Evolutionary conservation across 495 filamentous ascomycete genomes (phyloP).

Genomic region (Neurospora sp.): DNA sequence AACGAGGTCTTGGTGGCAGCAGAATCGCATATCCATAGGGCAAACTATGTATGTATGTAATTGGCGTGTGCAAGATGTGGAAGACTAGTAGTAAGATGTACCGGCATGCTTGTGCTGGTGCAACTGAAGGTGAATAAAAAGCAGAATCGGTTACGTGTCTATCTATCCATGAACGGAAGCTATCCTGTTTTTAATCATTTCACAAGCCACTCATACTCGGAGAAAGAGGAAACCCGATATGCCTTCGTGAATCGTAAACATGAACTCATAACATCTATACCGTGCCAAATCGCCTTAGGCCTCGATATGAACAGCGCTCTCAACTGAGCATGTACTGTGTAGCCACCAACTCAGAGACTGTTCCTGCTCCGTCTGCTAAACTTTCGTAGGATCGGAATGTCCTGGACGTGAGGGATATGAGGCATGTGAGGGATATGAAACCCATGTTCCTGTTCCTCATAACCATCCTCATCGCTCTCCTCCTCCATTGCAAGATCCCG

Average conservation of each 20-base stretch:
- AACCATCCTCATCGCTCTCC: background rate
- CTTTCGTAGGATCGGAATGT: background rate
- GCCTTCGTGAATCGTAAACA: background rate
- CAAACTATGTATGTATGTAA: background rate
- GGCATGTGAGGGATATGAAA: background rate
- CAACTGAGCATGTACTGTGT: background rate
- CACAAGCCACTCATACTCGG: background rate
- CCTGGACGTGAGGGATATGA: background rate
- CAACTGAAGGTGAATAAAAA: background rate
- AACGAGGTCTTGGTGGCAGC: background rate
- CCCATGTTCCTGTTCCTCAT: background rate
- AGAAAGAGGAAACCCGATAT: background rate
- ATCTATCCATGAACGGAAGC: background rate
- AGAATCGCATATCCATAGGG: background rate
- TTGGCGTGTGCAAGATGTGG: background rate
- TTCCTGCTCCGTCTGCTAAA: background rate
- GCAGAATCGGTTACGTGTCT: background rate
- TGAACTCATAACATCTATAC: background rate
- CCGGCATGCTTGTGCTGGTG: background rate
- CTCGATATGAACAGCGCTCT: background rate
- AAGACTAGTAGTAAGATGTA: too few relatives aligned
- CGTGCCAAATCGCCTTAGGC: background rate
- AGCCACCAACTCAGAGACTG: background rate
- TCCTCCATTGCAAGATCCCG: too few relatives aligned
- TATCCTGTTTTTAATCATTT: background rate